Conservation (phyloP, 164 flowering plant species). For the Berberis vulgaris region DNA sequence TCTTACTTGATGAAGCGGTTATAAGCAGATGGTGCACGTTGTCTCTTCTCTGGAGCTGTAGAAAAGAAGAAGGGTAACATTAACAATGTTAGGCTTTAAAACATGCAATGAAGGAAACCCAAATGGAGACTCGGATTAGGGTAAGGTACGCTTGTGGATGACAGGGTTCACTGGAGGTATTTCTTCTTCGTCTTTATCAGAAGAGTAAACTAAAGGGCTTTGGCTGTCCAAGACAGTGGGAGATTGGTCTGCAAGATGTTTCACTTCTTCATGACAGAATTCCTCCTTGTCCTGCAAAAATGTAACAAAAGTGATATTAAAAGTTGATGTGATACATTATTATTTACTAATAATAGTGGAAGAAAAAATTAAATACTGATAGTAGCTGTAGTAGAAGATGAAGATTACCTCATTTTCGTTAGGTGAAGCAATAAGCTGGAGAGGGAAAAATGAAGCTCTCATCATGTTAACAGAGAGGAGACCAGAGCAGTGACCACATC, state of each 20-base stretch:
- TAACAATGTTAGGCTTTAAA: not conserved
- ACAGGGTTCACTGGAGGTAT: conserved; percentile 15
- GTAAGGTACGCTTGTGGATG: conserved; percentile 52
- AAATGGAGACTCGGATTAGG: not conserved
- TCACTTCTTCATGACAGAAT: conserved; percentile 20
- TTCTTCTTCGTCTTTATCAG: conserved; percentile 46
- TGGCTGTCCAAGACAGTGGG: conserved; percentile 9
- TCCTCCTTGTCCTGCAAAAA: conserved; percentile 27
- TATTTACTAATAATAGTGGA: no score
- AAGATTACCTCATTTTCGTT: conserved; percentile 19
- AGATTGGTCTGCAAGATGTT: conserved; percentile 12
- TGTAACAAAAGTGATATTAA: not conserved
- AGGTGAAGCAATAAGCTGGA: conserved; percentile 54
- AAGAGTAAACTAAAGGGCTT: conserved; percentile 22
- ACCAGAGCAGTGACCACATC: conserved; percentile 79
- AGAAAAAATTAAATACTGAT: no score
- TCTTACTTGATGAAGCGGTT: conserved; percentile 79
- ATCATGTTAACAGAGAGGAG: conserved; percentile 78
- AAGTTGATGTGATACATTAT: no score
- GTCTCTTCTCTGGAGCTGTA: conserved; percentile 86
- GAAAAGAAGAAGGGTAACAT: conserved; percentile 2
- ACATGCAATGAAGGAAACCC: not conserved
- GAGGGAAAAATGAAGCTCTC: conserved; percentile 63
- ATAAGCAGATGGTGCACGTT: conserved; percentile 84
- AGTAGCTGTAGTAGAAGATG: not conserved